phyloP scores from a whole-genome alignment of 2,329 filamentous ascomycete genomes.

The Fusarium lateritium region DNA sequence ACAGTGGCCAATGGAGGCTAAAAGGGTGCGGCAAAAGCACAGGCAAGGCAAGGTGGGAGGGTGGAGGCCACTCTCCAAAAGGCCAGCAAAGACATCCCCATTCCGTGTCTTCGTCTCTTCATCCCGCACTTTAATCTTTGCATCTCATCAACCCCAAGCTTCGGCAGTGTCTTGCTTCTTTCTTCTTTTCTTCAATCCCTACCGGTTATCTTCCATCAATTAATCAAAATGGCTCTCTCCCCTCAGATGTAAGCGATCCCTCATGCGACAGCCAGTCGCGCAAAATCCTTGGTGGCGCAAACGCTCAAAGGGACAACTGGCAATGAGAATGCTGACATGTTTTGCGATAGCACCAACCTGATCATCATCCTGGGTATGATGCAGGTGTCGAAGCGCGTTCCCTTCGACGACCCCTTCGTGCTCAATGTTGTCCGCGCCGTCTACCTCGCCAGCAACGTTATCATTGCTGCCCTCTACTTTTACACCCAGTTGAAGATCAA shows the following conservation, averaged over 20 bases:
- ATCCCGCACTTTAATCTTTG: slow-evolving; percentile 39
- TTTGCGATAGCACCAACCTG: slow-evolving; percentile 81
- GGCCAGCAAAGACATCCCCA: slow-evolving; percentile 49
- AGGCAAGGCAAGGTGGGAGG: background rate
- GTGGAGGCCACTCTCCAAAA: slow-evolving; percentile 42
- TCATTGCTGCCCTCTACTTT: slow-evolving; percentile 88
- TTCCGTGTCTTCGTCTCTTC: slow-evolving; percentile 13
- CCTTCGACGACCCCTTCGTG: slow-evolving; percentile 85
- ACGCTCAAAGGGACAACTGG: slow-evolving; percentile 38
- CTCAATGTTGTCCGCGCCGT: slow-evolving; percentile 70
- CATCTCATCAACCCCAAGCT: slow-evolving; percentile 28
- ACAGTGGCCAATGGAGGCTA: slow-evolving; percentile 44
- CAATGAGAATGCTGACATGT: slow-evolving; percentile 43
- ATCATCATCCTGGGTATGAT: slow-evolving; percentile 97
- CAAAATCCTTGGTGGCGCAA: slow-evolving; percentile 38
- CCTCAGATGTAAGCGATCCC: slow-evolving; percentile 72
- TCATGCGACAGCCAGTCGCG: slow-evolving; percentile 16
- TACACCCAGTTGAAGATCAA: slow-evolving; percentile 90
- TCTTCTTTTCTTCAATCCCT: slow-evolving; percentile 11
- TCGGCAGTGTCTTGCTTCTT: slow-evolving; percentile 21
- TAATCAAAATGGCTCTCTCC: slow-evolving; percentile 72
- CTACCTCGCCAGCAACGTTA: slow-evolving; percentile 76
- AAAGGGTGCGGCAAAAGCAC: slow-evolving; percentile 40
- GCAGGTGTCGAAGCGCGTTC: slow-evolving; percentile 96
- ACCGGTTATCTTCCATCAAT: slow-evolving; percentile 1